These are phyloP conservation scores for Xylaria curta DNA, from an alignment of 495 filamentous ascomycete species.

Conservation along the genomic window DNA sequence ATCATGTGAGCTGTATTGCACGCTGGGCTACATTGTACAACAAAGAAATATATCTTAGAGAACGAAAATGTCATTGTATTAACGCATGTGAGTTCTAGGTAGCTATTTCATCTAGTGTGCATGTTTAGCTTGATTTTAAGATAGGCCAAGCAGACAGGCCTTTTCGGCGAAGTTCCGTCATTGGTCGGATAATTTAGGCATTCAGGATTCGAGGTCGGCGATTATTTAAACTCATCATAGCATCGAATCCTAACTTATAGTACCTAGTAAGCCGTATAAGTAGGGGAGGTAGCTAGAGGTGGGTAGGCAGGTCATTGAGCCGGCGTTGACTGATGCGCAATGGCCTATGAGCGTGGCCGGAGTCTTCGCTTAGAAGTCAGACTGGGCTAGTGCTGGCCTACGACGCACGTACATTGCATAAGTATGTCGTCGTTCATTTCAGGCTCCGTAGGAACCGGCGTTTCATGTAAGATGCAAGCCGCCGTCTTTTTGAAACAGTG, in stretches of 20 bases:
- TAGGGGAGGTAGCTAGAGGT: not conserved
- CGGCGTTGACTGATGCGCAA: not conserved
- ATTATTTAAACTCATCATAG: not conserved
- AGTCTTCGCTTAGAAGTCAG: not conserved
- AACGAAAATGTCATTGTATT: not conserved
- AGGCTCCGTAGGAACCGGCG: not conserved
- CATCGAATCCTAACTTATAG: not conserved
- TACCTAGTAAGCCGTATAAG: not conserved
- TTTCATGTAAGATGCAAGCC: not conserved
- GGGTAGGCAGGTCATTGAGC: not conserved
- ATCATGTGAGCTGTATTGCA: not conserved
- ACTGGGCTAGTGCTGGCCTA: not conserved
- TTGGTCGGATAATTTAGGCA: not conserved
- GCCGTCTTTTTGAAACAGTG: slow-evolving; percentile 15
- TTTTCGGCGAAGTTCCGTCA: not conserved
- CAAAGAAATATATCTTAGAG: not conserved
- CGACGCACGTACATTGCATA: slow-evolving; percentile 13
- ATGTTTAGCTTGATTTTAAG: not conserved
- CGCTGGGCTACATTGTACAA: not conserved
- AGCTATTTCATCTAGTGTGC: not conserved
- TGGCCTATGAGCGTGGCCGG: not conserved
- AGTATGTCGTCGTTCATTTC: not conserved
- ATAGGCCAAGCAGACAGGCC: not conserved
- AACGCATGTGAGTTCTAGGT: too few species aligned
- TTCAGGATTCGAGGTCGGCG: slow-evolving; percentile 6